Evolutionary conservation across 495 filamentous ascomycete species (phyloP), one percentile per base, ranked within the genome.

Genomic region (Penicillium atrosanguineum): DNA sequence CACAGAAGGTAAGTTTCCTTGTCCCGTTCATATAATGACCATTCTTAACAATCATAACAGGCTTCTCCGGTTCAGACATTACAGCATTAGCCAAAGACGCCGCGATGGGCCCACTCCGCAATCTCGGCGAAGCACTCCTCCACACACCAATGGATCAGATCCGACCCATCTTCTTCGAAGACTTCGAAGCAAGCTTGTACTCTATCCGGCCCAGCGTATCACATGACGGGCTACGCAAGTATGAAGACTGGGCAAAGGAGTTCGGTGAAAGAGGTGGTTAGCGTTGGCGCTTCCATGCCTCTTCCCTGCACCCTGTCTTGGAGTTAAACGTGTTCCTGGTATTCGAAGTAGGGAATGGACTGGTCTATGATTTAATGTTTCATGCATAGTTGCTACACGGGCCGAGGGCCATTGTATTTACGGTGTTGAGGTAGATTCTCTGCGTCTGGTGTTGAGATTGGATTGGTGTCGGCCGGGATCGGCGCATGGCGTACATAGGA

Each of bases 51-150:
- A 44, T 25, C 14, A 5, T 23, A 7, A 9, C 61, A 97, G 94
- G 92, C 45, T 99, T 95, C 76, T 95, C 90, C 34, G 95, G 94
- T 53, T 96, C 91, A 4, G 94, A 99, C 66, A 96, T 99, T 49
- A 99, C 94, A 9, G 94, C 94, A 6, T 74, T 99, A 21, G 95
- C 94, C 8, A 99, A 99, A 70, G 94, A 99, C 65, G 94, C 94
- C 9, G 94, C 94, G 21, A 99, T 99, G 94, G 95, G 94, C 0
- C 94, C 95, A 8, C 79, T 99, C 14, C 85, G 95, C 18, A 91
- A 88, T 50, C 77, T 99, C 3, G 94, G 94, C 19, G 95, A 97
- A 65, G 88, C 88, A 16, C 75, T 99, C 37, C 77, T 99, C 21
- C 83, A 89, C 56, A 97, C 92, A 73, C 86, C 86, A 4, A 94